These are phyloP conservation scores for Acanthamoeba lenticulata DNA, from an alignment of 208 protist species.

Conservation along the genomic window DNA sequence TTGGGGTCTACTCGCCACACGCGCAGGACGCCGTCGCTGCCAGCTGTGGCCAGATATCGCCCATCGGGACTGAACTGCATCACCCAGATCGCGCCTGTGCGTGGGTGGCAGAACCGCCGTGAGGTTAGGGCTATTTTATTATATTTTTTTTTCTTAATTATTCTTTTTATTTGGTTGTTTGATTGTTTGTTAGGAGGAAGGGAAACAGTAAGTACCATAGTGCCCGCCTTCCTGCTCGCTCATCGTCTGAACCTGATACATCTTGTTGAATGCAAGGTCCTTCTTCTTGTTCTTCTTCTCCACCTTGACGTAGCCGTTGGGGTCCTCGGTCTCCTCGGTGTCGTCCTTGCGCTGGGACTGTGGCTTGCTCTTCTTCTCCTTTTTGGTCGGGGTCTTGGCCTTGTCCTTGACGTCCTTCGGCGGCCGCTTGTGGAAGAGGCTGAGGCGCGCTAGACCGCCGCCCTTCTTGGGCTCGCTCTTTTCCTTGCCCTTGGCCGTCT, in stretches of 20 bases:
- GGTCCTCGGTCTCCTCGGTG: neutral
- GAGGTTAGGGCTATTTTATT: no score
- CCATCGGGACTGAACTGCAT: conserved; percentile 70
- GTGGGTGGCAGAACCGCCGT: no score
- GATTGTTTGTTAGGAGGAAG: no score
- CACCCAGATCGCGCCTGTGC: conserved; percentile 71
- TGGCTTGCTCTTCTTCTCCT: conserved; percentile 35
- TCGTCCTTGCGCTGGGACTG: neutral
- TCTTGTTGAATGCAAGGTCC: neutral
- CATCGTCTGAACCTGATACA: neutral
- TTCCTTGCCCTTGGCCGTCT: conserved; percentile 22
- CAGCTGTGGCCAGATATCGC: conserved; percentile 70
- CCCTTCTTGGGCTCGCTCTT: neutral
- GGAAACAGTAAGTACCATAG: no score
- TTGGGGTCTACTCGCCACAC: conserved; percentile 70
- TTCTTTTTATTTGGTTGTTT: no score
- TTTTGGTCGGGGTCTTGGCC: neutral
- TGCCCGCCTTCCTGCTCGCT: conserved; percentile 44
- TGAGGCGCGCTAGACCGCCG: conserved; percentile 39
- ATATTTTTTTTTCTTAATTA: no score
- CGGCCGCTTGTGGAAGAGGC: conserved; percentile 25
- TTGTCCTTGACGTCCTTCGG: conserved; percentile 29
- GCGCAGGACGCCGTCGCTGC: conserved; percentile 70
- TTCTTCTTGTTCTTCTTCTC: conserved; percentile 34
- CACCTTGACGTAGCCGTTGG: neutral